These are phyloP conservation scores for Sporobolus alterniflorus DNA, from an alignment of 202 grass and related monocot species.

Conservation along the genomic window DNA sequence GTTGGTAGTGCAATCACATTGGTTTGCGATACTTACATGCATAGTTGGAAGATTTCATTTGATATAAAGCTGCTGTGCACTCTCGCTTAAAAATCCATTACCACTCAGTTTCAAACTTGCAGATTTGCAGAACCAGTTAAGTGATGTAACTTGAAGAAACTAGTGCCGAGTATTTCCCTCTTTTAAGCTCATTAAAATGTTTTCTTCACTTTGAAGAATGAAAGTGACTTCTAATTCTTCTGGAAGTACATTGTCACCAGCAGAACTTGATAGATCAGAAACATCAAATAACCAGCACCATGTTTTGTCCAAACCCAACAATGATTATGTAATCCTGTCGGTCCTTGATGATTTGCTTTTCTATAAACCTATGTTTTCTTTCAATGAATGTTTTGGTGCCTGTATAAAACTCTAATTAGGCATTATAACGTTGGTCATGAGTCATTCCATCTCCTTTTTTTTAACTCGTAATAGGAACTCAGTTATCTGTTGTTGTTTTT, in stretches of 20 bases:
- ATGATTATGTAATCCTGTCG: neutral
- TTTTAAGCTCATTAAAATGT: neutral
- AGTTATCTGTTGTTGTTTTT: neutral
- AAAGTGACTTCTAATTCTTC: neutral
- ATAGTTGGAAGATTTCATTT: neutral
- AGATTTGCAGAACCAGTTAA: conserved; percentile 1
- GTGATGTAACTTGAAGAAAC: neutral
- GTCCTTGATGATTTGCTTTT: conserved; percentile 19
- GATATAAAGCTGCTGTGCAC: neutral
- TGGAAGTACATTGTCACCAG: neutral
- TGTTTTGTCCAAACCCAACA: neutral
- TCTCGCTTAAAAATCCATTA: conserved; percentile 6
- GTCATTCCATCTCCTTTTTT: neutral
- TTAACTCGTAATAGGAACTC: neutral
- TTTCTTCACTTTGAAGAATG: neutral
- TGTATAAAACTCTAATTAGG: conserved; percentile 12
- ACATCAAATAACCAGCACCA: neutral
- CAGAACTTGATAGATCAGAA: neutral
- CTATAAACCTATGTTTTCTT: neutral
- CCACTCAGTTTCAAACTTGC: neutral
- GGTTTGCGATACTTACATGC: conserved; percentile 4
- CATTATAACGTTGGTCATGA: neutral
- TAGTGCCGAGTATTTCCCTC: neutral
- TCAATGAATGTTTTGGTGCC: neutral
- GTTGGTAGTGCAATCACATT: neutral